phyloP scores from a whole-genome alignment of 164 flowering plant genomes.

The Echeveria elegans region DNA sequence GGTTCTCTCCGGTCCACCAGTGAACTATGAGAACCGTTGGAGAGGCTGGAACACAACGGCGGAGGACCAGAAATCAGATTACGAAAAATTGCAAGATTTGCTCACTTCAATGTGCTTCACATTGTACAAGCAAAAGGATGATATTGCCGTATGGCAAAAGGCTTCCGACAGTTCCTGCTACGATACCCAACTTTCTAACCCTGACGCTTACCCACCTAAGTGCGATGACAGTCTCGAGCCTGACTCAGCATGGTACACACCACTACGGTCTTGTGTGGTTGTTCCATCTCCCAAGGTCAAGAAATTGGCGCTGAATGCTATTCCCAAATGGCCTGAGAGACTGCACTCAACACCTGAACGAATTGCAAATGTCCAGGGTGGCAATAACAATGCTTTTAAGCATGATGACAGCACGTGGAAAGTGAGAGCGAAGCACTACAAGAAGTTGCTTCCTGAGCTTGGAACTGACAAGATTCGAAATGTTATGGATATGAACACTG shows the following conservation, averaged over 20 bases:
- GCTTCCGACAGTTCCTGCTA: constrained; percentile 56
- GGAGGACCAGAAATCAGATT: constrained; percentile 80
- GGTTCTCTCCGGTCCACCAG: constrained; percentile 99
- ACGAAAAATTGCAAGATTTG: constrained; percentile 62
- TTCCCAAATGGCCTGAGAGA: constrained; percentile 84
- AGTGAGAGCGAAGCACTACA: constrained; percentile 74
- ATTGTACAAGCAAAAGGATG: constrained; percentile 71
- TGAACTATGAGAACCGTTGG: constrained; percentile 87
- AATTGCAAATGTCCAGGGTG: constrained; percentile 56
- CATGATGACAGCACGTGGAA: constrained; percentile 90
- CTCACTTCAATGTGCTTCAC: constrained; percentile 91
- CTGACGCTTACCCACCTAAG: constrained; percentile 67
- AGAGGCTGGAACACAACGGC: constrained; percentile 93
- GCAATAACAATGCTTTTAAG: constrained; percentile 63
- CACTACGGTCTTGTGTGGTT: constrained; percentile 84
- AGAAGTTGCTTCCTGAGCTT: constrained; percentile 65
- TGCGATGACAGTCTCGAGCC: constrained; percentile 85
- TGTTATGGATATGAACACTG: constrained; percentile 46
- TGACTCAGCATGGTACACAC: constrained; percentile 90
- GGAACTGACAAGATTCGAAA: constrained; percentile 56
- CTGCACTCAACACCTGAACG: constrained; percentile 71
- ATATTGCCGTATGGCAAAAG: constrained; percentile 97
- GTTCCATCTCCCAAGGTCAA: constrained; percentile 52
- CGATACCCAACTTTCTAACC: constrained; percentile 29
- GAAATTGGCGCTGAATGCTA: constrained; percentile 36